Evolutionary conservation across 169 alveolate species (phyloP), one percentile per base, ranked within the genome.

Genomic region (Theileria luwenshuni): DNA sequence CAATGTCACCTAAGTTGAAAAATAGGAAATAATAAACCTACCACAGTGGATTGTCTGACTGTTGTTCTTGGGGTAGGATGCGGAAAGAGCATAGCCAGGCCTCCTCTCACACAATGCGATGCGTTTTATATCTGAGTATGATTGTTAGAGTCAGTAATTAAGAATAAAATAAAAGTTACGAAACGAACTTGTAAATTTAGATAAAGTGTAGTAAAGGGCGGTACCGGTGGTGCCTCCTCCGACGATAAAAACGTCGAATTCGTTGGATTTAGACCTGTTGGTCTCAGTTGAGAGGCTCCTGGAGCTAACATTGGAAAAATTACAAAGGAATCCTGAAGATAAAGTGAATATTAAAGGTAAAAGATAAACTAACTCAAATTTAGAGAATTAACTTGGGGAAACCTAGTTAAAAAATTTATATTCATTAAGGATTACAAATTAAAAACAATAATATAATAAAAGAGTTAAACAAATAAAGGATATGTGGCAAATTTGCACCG

Each of bases 141-240:
- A 30, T 47, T 21, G 3, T 25, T 30, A 28, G 12, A 42, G 13
- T 38, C 43, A 27, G 13, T 48, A 21, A n/a, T n/a, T n/a, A n/a
- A n/a, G n/a, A n/a, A n/a, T n/a, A n/a, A 6, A 19, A n/a, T 32
- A 15, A 15, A 56, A 10, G 51, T 0, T 1, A 35, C 5, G 10
- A 17, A 0, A 25, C 83, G 23, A 25, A 88, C 92, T 83, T 10
- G 95, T 90, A 76, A 90, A 92, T 56, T 84, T 83, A 13, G 94
- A 86, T 23, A 92, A 83, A 51, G 87, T 85, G 74, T 90, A 92
- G 59, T 83, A 90, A 48, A 92, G 91, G 17, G 95, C 93, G 21
- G 95, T 92, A 21, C 95, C 95, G 0, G 95, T 83, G 38, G 90
- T 93, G 3, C 95, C 95, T 65, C 95, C 95, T 52, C 95, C 95